Percentiles rank a stretch among this genome's conserved stretches.
phyloP scores from a whole-genome alignment of 2,329 filamentous ascomycete species.

The Hymenotorrendiella dingleyae region DNA sequence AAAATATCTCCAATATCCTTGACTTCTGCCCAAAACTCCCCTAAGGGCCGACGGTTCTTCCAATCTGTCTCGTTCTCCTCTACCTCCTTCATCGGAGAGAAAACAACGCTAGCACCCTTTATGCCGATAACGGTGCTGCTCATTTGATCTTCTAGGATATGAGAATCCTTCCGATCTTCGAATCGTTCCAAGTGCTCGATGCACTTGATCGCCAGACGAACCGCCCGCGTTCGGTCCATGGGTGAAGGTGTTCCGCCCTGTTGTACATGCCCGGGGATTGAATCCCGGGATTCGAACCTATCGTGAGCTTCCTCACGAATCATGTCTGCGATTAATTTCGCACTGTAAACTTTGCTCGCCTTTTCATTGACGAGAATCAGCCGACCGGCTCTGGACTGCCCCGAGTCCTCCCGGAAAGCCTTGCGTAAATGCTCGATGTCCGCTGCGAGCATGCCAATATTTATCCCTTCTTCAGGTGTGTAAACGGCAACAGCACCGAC shows the following conservation, averaged over 20 bases:
- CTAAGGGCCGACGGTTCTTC: constrained; percentile 77
- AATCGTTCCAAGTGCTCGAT: constrained; percentile 85
- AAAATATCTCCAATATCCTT: constrained; percentile 80
- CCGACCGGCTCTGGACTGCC: constrained; percentile 83
- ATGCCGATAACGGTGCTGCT: constrained; percentile 85
- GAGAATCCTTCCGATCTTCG: constrained; percentile 56
- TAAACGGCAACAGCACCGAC: constrained; percentile 92
- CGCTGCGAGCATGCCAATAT: constrained; percentile 82
- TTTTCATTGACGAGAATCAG: constrained; percentile 97
- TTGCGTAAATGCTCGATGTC: constrained; percentile 87
- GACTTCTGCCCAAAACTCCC: constrained; percentile 79
- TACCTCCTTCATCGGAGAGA: constrained; percentile 72
- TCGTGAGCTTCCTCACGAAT: constrained; percentile 90
- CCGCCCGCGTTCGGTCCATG: constrained; percentile 92
- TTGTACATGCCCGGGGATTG: constrained; percentile 89
- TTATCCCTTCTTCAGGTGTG: constrained; percentile 93
- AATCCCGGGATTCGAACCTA: constrained; percentile 86
- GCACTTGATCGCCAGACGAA: constrained; percentile 88
- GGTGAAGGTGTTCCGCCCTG: constrained; percentile 88
- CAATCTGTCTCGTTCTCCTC: constrained; percentile 89
- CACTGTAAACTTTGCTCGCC: constrained; percentile 82
- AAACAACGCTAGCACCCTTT: constrained; percentile 82
- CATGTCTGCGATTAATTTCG: constrained; percentile 90
- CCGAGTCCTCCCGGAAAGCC: constrained; percentile 78
- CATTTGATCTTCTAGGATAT: constrained; percentile 67